A percentile compares a stretch with the other conserved stretches of the same genome.
Evolutionary conservation across 257 asterid genomes (phyloP).

Genomic region (Verbascum thapsus): DNA sequence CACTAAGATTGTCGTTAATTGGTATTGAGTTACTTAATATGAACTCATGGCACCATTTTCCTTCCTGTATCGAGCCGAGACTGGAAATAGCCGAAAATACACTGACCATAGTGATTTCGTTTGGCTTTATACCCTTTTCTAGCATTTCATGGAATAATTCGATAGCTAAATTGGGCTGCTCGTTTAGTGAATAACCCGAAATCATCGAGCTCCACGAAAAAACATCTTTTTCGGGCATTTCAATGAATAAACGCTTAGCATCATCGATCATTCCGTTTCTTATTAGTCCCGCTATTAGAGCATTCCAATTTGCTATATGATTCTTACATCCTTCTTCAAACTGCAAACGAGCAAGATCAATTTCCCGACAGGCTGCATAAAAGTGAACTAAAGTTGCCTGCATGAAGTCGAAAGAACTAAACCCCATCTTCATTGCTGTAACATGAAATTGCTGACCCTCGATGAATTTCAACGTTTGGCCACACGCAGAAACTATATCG

Average conservation of each 20-base stretch:
- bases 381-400: slow-evolving; percentile 78
- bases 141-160: slow-evolving; percentile 77
- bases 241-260: slow-evolving; percentile 54
- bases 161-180: slow-evolving; percentile 57
- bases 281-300: slow-evolving; percentile 72
- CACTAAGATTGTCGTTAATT: slow-evolving; percentile 65
- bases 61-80: slow-evolving; percentile 67
- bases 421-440: slow-evolving; percentile 54
- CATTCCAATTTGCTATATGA: slow-evolving; percentile 82
- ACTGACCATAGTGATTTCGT: slow-evolving; percentile 82
- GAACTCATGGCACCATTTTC: slow-evolving; percentile 75
- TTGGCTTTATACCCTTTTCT: slow-evolving; percentile 58
- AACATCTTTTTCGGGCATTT: slow-evolving; percentile 81
- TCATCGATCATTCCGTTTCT: slow-evolving; percentile 62
- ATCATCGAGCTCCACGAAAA: slow-evolving; percentile 97
- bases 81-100: slow-evolving; percentile 79
- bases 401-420: slow-evolving; percentile 53
- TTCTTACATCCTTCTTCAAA: slow-evolving; percentile 71
- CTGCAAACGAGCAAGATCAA: slow-evolving; percentile 59
- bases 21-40: slow-evolving; percentile 53
- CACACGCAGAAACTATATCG: slow-evolving; percentile 76
- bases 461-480: slow-evolving; percentile 35
- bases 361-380: slow-evolving; percentile 61
- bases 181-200: slow-evolving; percentile 76
- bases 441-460: slow-evolving; percentile 83